Evolutionary conservation across 2,329 filamentous ascomycete genomes (phyloP).

Genomic region (Mycocentrospora acerina): DNA sequence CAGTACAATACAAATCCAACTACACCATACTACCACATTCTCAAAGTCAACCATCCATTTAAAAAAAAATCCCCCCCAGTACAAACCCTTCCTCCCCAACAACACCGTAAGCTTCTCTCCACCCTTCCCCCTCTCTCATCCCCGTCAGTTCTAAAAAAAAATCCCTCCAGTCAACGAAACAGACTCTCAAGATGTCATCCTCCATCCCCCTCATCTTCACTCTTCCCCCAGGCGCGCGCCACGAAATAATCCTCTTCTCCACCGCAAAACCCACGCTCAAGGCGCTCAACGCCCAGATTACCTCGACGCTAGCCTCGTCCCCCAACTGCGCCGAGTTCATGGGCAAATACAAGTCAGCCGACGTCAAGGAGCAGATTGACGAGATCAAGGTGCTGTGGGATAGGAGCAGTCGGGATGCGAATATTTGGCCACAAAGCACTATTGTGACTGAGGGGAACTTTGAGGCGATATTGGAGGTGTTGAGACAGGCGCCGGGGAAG

Average conservation of each 20-base stretch:
- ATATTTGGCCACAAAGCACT: slow-evolving; percentile 39
- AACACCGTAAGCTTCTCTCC: neutral
- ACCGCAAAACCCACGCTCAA: slow-evolving; percentile 27
- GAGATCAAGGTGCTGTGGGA: slow-evolving; percentile 37
- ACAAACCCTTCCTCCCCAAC: neutral
- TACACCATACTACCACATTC: neutral
- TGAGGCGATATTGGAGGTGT: slow-evolving; percentile 28
- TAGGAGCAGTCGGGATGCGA: slow-evolving; percentile 26
- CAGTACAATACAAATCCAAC: neutral
- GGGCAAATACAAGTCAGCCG: slow-evolving; percentile 30
- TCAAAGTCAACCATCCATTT: too few species aligned
- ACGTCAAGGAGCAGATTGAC: slow-evolving; percentile 27
- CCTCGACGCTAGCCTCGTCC: slow-evolving; percentile 16
- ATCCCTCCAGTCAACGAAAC: neutral
- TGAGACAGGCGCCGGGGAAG: slow-evolving; percentile 24
- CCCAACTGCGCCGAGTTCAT: slow-evolving; percentile 33
- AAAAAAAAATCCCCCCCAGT: too few species aligned
- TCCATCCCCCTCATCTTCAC: slow-evolving; percentile 39
- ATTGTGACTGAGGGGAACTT: slow-evolving; percentile 36
- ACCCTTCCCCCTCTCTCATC: neutral
- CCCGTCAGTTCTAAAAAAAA: neutral
- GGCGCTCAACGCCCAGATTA: slow-evolving; percentile 35
- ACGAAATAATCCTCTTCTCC: slow-evolving; percentile 36
- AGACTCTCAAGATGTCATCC: slow-evolving; percentile 10
- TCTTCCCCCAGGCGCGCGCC: slow-evolving; percentile 33